Conservation (phyloP, 129 eudicot species). For the Pittosporum tobira region DNA sequence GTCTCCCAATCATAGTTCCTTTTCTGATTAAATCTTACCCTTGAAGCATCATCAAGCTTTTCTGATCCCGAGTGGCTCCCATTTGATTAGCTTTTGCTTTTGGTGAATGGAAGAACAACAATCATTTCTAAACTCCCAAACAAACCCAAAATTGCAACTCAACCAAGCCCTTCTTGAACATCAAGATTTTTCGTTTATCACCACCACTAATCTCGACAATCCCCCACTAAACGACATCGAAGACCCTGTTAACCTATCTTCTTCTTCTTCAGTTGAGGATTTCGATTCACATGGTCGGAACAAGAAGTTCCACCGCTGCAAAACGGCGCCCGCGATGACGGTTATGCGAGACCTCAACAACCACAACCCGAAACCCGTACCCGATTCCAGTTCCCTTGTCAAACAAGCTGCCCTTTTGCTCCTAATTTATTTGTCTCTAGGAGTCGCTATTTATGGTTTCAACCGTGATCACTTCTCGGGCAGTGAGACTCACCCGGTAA, state of each 20-base stretch:
- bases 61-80: conserved; percentile 1
- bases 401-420: conserved; percentile 39
- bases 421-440: conserved; percentile 33
- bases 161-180: conserved; percentile 8
- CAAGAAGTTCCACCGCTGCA: conserved; percentile 29
- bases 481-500: conserved; percentile 35
- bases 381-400: conserved; percentile 19
- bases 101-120: conserved; percentile 26
- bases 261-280: background rate
- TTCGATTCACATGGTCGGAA: conserved; percentile 1
- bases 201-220: background rate
- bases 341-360: conserved; percentile 20
- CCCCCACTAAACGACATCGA: conserved; percentile 5
- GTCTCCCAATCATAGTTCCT: too few species aligned
- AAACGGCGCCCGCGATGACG: conserved; percentile 39
- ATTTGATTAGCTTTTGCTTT: background rate
- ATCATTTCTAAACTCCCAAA: conserved; percentile 14
- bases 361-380: conserved; percentile 21
- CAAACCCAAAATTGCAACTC: background rate
- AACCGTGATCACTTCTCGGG: conserved; percentile 48
- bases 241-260: conserved; percentile 8
- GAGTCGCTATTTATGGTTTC: conserved; percentile 33
- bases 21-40: too few species aligned
- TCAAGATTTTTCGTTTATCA: conserved; percentile 15
- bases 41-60: too few species aligned